Evolutionary conservation across 495 filamentous ascomycete genomes (phyloP).

Genomic region (Penicillium dipodomyicola): DNA sequence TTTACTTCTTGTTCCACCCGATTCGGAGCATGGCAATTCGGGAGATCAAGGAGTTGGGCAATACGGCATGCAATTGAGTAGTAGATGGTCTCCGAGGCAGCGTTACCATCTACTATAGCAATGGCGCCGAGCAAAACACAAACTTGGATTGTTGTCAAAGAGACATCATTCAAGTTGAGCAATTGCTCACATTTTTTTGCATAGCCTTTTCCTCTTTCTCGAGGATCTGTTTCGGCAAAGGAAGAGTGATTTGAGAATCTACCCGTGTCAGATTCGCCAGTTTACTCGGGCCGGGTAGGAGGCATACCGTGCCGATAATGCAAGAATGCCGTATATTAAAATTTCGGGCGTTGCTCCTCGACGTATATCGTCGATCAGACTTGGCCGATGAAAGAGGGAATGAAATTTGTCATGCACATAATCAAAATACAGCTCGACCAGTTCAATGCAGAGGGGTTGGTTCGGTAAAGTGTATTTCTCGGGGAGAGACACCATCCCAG

Average conservation of each 20-base stretch:
- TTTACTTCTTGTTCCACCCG: slow-evolving; percentile 20
- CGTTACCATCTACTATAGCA: slow-evolving; percentile 20
- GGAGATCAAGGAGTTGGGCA: slow-evolving; percentile 24
- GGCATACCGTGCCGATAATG: slow-evolving; percentile 30
- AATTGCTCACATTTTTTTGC: slow-evolving; percentile 23
- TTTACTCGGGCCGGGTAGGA: neutral
- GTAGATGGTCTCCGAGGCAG: slow-evolving; percentile 19
- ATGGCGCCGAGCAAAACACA: slow-evolving; percentile 38
- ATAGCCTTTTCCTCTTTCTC: slow-evolving; percentile 25
- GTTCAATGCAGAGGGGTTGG: slow-evolving; percentile 25
- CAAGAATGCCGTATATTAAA: slow-evolving; percentile 33
- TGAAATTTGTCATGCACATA: slow-evolving; percentile 44
- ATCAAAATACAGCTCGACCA: slow-evolving; percentile 39
- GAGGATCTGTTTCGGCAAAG: slow-evolving; percentile 23
- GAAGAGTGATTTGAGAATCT: slow-evolving; percentile 29
- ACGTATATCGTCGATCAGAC: slow-evolving; percentile 26
- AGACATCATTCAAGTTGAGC: slow-evolving; percentile 32
- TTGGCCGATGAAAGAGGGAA: slow-evolving; percentile 38
- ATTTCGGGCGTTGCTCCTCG: slow-evolving; percentile 18
- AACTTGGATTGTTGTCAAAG: slow-evolving; percentile 36
- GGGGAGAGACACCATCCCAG: neutral
- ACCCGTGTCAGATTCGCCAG: neutral
- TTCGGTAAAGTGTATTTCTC: slow-evolving; percentile 12
- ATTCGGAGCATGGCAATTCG: slow-evolving; percentile 12
- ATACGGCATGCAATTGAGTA: slow-evolving; percentile 26